Evolutionary conservation across 2,329 filamentous ascomycete genomes (phyloP).

Genomic region (Nemania abortiva): DNA sequence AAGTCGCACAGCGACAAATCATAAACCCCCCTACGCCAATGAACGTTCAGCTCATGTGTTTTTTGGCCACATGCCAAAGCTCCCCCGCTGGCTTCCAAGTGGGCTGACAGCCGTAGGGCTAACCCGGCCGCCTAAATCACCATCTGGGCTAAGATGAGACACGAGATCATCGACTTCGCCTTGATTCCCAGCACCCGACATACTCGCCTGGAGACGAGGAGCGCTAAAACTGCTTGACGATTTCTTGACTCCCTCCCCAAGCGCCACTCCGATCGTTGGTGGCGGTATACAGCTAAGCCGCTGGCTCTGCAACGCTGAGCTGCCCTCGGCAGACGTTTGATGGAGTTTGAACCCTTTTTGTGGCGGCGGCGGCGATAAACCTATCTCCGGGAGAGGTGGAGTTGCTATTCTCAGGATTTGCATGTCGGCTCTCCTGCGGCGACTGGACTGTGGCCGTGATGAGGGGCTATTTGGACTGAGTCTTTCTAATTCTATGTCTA

Average conservation of each 20-base stretch:
- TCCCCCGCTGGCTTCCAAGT: constrained; percentile 41
- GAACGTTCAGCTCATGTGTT: not conserved
- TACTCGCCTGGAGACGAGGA: not conserved
- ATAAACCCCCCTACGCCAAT: not conserved
- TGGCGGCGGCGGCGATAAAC: constrained; percentile 24
- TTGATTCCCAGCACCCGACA: not conserved
- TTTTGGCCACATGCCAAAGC: constrained; percentile 26
- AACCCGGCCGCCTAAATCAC: constrained; percentile 17
- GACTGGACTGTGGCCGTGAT: constrained; percentile 9
- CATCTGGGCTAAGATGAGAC: constrained; percentile 40
- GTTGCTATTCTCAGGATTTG: constrained; percentile 32
- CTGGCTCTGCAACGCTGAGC: constrained; percentile 40
- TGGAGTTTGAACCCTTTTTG: not conserved
- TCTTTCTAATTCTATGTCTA: constrained; percentile 39
- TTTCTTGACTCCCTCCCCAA: constrained; percentile 34
- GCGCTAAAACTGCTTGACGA: constrained; percentile 9
- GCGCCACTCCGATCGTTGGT: constrained; percentile 46
- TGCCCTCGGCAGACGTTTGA: constrained; percentile 12
- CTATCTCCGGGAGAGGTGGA: constrained; percentile 30
- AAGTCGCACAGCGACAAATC: not conserved
- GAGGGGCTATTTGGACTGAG: constrained; percentile 21
- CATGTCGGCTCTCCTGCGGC: not conserved
- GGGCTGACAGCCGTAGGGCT: constrained; percentile 43
- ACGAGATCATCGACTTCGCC: constrained; percentile 33
- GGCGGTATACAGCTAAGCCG: constrained; percentile 44